Conservation (phyloP, 2,329 filamentous ascomycete species). For the Pseudogymnoascus sp. region DNA sequence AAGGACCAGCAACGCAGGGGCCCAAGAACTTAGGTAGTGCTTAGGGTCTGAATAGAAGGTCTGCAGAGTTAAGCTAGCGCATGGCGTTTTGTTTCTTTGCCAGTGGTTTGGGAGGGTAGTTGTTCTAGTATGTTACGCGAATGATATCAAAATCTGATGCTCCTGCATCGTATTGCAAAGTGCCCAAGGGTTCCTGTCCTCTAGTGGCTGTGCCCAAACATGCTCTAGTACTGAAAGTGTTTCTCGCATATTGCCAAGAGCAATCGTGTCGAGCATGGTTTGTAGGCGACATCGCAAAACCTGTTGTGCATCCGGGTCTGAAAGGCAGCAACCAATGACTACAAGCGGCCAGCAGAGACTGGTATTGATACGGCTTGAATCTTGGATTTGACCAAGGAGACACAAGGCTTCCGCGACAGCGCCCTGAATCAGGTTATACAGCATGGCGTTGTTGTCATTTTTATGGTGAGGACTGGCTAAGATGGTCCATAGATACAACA, state of each 20-base stretch:
- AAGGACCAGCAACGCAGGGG: slow-evolving; percentile 48
- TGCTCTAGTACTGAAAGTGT: slow-evolving; percentile 36
- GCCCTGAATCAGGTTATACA: background rate
- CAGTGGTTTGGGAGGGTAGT: background rate
- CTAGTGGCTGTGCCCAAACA: slow-evolving; percentile 34
- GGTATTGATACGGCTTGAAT: slow-evolving; percentile 32
- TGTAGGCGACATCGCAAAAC: slow-evolving; percentile 30
- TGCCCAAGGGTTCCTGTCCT: slow-evolving; percentile 35
- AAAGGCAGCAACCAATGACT: slow-evolving; percentile 33
- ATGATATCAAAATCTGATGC: slow-evolving; percentile 42
- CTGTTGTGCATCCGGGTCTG: slow-evolving; percentile 30
- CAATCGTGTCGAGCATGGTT: slow-evolving; percentile 33
- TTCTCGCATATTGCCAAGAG: slow-evolving; percentile 40
- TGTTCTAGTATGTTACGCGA: slow-evolving; percentile 31
- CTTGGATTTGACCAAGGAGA: slow-evolving; percentile 28
- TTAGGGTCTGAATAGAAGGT: slow-evolving; percentile 25
- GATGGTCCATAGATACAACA: slow-evolving; percentile 35
- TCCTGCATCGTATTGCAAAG: slow-evolving; percentile 40
- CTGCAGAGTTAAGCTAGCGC: background rate
- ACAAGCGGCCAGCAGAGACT: slow-evolving; percentile 36
- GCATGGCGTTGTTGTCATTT: background rate
- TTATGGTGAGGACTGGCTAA: background rate
- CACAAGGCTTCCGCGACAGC: slow-evolving; percentile 28
- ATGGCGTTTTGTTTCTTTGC: background rate
- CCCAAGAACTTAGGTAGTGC: slow-evolving; percentile 38